A percentile compares a stretch with the other conserved stretches of the same genome.
Evolutionary conservation across 345 rosid genomes (phyloP).

Genomic region (Aurinia saxatilis): DNA sequence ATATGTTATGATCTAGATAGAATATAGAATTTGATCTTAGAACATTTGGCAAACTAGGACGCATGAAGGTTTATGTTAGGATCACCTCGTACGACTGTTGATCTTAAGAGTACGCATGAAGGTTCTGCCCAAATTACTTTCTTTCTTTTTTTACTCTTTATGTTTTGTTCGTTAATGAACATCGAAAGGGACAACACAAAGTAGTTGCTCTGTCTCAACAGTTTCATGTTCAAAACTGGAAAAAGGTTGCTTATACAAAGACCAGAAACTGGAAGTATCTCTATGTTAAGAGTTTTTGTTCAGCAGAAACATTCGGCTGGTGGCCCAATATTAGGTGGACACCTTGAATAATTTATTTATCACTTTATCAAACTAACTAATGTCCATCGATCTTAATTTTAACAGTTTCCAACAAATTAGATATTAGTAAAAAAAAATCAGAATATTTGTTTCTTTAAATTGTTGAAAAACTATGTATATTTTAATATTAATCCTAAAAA

Average conservation of each 20-base stretch:
- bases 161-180: slow-evolving; percentile 21
- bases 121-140: neutral
- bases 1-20: too few relatives aligned
- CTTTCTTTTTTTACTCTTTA: neutral
- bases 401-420: too few relatives aligned
- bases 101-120: too few relatives aligned
- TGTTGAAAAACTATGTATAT: too few relatives aligned
- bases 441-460: too few relatives aligned
- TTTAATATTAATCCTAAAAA: too few relatives aligned
- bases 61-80: neutral
- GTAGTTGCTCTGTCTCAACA: slow-evolving; percentile 26
- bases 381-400: too few relatives aligned
- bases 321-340: slow-evolving; percentile 17
- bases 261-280: slow-evolving; percentile 14
- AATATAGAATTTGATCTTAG: too few relatives aligned
- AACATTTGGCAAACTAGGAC: neutral
- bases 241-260: slow-evolving; percentile 13
- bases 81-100: slow-evolving; percentile 4
- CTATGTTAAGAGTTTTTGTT: neutral
- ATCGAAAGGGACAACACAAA: slow-evolving; percentile 25
- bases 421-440: too few relatives aligned
- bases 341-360: too few relatives aligned
- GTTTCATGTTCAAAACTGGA: slow-evolving; percentile 19
- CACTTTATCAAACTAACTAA: too few relatives aligned
- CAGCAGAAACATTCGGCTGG: slow-evolving; percentile 12